Evolutionary conservation across 441 rosid species (phyloP).

Genomic region (Capsella rubella): DNA sequence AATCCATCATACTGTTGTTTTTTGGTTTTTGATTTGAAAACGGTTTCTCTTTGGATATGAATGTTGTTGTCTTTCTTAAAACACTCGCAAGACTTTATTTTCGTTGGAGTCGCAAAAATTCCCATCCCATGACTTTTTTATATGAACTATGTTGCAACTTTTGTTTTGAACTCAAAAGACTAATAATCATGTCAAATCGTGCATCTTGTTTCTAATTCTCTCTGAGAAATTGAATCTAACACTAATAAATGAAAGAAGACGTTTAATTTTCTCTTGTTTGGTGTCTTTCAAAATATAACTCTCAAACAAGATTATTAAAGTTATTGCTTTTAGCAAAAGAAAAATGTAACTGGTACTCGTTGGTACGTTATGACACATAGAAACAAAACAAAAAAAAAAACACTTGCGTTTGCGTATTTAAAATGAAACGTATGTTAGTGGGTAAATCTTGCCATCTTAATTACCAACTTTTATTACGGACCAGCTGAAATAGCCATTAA

Average conservation of each 20-base stretch:
- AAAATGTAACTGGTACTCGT: background rate
- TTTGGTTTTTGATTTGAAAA: slow-evolving; percentile 42
- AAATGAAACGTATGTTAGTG: background rate
- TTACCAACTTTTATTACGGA: background rate
- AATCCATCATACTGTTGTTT: slow-evolving; percentile 25
- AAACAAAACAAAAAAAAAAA: background rate
- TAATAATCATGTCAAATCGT: background rate
- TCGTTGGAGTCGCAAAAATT: slow-evolving; percentile 6
- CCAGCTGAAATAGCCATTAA: slow-evolving; percentile 1
- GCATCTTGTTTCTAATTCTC: background rate
- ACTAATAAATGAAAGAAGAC: background rate
- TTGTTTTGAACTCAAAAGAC: background rate
- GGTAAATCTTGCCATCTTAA: background rate
- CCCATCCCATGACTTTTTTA: background rate
- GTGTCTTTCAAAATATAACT: background rate
- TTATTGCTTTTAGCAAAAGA: background rate
- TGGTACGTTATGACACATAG: background rate
- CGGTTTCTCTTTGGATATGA: slow-evolving; percentile 39
- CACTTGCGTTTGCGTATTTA: background rate
- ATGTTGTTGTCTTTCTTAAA: slow-evolving; percentile 27
- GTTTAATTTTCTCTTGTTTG: too few relatives aligned
- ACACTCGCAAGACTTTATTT: slow-evolving; percentile 17
- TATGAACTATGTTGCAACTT: background rate
- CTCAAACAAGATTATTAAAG: background rate
- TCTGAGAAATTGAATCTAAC: too few relatives aligned